A percentile compares a stretch with the other conserved stretches of the same genome.
Conservation (phyloP, 163 green algal species). For the Scenedesmus sp. region DNA sequence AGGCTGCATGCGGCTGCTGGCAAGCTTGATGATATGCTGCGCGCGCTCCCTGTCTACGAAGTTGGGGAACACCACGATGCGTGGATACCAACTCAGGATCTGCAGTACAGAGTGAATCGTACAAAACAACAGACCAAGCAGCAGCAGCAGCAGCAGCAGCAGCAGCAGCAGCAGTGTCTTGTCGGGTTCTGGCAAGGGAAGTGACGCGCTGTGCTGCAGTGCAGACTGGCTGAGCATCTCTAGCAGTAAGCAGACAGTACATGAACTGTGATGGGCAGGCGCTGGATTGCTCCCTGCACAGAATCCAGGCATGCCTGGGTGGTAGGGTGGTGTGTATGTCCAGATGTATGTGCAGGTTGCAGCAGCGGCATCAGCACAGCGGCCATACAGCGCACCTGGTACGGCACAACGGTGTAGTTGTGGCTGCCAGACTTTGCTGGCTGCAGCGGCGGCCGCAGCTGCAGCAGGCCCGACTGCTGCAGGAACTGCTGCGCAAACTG, state of each 20-base stretch:
- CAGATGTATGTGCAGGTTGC: neutral
- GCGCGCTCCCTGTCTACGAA: conserved; percentile 64
- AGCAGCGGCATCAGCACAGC: neutral
- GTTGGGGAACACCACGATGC: conserved; percentile 66
- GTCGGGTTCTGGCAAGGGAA: too few relatives aligned
- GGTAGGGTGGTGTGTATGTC: too few relatives aligned
- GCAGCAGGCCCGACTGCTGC: conserved; percentile 57
- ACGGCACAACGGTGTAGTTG: conserved; percentile 57
- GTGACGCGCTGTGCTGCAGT: too few relatives aligned
- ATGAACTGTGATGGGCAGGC: too few relatives aligned
- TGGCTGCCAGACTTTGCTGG: conserved; percentile 55
- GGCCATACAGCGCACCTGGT: conserved; percentile 35
- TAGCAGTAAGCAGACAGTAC: too few relatives aligned
- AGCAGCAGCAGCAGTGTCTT: neutral
- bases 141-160: neutral
- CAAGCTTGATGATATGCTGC: conserved; percentile 58
- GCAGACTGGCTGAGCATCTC: too few relatives aligned
- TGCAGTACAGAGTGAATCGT: conserved; percentile 11
- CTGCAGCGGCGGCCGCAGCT: conserved; percentile 59
- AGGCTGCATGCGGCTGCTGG: conserved; percentile 52
- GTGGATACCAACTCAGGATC: conserved; percentile 61
- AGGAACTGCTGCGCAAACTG: conserved; percentile 48
- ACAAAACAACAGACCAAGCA: too few relatives aligned
- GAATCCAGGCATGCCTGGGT: too few relatives aligned
- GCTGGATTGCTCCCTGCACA: too few relatives aligned